Conservation (phyloP, 1,284 basidiomycete species). For the Pseudozyma thailandica region DNA sequence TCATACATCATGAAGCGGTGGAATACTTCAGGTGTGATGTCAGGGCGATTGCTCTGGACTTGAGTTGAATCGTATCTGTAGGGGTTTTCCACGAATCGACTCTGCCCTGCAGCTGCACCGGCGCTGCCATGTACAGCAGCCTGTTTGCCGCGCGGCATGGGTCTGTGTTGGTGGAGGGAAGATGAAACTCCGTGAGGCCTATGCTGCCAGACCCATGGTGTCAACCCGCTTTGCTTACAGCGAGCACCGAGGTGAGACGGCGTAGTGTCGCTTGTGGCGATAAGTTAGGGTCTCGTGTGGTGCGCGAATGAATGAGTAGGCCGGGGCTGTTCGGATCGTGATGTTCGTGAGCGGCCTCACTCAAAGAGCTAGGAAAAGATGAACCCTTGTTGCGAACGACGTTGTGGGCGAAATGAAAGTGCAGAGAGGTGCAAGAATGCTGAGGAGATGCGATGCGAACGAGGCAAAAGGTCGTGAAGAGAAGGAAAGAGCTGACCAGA, state of each 20-base stretch:
- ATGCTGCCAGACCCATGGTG: conserved; percentile 4
- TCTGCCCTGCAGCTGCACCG: not conserved
- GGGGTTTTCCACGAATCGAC: not conserved
- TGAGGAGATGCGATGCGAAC: not conserved
- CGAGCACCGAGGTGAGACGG: conserved; percentile 1
- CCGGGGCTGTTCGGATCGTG: too few relatives aligned
- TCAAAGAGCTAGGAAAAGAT: not conserved
- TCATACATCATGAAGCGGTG: conserved; percentile 38
- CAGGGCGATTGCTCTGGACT: conserved; percentile 3
- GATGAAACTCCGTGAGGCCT: not conserved
- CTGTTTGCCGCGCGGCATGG: conserved; percentile 10
- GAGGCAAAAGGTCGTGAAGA: not conserved
- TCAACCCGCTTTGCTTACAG: not conserved
- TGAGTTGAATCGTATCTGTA: too few relatives aligned
- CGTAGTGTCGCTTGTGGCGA: too few relatives aligned
- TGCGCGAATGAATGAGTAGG: not conserved
- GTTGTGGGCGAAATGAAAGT: too few relatives aligned
- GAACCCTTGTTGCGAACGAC: too few relatives aligned
- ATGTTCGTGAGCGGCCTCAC: too few relatives aligned
- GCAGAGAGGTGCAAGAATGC: not conserved
- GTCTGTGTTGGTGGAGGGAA: not conserved
- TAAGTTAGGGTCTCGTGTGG: not conserved
- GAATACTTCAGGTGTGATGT: conserved; percentile 29
- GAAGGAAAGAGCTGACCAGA: not conserved
- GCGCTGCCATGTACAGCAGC: conserved; percentile 14